Base-by-base conservation (phyloP, 2,329 filamentous ascomycete species). In the Microcyclosporella mali region DNA sequence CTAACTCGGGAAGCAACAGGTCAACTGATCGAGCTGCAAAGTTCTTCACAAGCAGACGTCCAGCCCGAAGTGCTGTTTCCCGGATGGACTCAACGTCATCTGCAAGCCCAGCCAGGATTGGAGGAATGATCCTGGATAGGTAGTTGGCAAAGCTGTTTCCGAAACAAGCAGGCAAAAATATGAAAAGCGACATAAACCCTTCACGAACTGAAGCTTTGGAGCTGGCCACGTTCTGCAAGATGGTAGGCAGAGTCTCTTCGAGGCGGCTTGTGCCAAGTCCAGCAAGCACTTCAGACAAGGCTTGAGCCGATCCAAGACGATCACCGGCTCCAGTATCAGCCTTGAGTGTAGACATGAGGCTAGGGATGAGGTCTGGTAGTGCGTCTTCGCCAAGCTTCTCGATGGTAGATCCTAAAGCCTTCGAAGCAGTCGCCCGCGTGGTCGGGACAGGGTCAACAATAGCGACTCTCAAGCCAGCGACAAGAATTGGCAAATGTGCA, bases 161-260 rank as follows among this genome's bases (percentile, higher is more conserved):
- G 59, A 98, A 98, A 70, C 92, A 98, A 40, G 95, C 92, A 10
- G 92, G 92, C 70, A 98, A 80, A 77, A 95, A 98, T 55, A 98
- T 97, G 69, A 98, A 98, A 31, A 98, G 77, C 6, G 92, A 95
- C 92, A 98, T 98, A 72, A 98, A 98, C 34, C 92, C 92, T 73
- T 98, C 92, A 57, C 92, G 82, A 51, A 98, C 88, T 41, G 88
- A 81, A 14, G 92, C 65, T 67, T 95, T 95, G 55, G 84, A 80
- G 58, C 90, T 97, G 55, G 88, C 82, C 53, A 95, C 90, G 59
- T 98, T 98, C 60, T 97, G 90, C 31, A 98, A 70, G 56, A 98
- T 95, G 10, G 90, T 95, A 30, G 92, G 94, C 34, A 98, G 72
- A 4, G 89, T 97, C 68, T 98, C 94, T 66, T 98, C 92, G 55